Base-by-base conservation (phyloP, 2,329 filamentous ascomycete species). In the Nannizzia gypsea region DNA sequence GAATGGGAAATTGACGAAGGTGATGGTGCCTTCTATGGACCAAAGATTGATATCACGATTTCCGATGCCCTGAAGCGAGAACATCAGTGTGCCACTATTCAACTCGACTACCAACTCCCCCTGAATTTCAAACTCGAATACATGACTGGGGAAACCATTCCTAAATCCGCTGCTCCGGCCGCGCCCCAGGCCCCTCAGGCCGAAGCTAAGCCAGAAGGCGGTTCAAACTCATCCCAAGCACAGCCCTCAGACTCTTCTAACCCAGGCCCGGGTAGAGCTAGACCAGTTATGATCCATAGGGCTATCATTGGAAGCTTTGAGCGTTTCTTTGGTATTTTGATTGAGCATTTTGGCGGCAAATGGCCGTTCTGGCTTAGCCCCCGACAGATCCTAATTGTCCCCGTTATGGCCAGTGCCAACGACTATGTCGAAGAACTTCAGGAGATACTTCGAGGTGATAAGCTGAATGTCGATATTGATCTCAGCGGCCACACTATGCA, bases 21-120 rank as follows among this genome's bases (percentile, higher is more conserved):
- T 60, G 93, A 99, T 68, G 93, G 93, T 70, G 93, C 93, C 58
- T 99, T 97, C 77, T 99, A 99, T 73, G 93, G 93, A 1, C 93
- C 93, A 57, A 99, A 99, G 83, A 96, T 97, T 67, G 93, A 99
- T 68, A 93, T 99, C 70, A 95, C 89, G 63, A 91, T 99, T 69
- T 86, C 85, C 57, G 92, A 96, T 74, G 89, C 89, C 52, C 79
- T 96, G 66, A 84, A 85, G 74, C 83, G 91, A 71, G 89, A 91
- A 62, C 88, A 85, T 78, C 88, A 95, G 74, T 95, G 89, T 69
- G 90, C 92, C 67, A 97, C 92, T 11, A 95, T 97, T 66, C 92
- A 97, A 76, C 83, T 95, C 59, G 90, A 95, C 72, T 95, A 95
- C 78, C 88, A 96, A 70, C 82, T 89, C 20, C 87, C 87, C 1